Conservation (phyloP, 306 rosid genomes). For the Quercus robur region DNA sequence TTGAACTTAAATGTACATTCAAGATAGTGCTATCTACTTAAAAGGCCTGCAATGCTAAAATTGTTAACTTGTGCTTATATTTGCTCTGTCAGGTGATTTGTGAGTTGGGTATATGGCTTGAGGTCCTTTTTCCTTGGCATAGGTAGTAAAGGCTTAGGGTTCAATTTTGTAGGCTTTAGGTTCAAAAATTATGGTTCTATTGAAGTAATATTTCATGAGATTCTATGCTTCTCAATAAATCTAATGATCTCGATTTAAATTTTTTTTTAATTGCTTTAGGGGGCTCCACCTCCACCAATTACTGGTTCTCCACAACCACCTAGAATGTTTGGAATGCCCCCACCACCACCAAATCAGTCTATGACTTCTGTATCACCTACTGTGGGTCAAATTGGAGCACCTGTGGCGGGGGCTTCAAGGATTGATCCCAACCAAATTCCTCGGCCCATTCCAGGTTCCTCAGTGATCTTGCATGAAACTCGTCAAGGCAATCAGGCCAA, state of each 20-base stretch:
- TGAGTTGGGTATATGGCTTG: too few relatives aligned
- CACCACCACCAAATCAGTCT: constrained; percentile 71
- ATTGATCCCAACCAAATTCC: constrained; percentile 99
- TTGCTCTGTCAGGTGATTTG: too few relatives aligned
- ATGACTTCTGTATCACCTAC: constrained; percentile 70
- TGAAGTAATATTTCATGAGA: neutral
- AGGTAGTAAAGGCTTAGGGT: too few relatives aligned
- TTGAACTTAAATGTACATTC: too few relatives aligned
- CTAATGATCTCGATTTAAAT: constrained; percentile 4
- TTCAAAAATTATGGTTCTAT: too few relatives aligned
- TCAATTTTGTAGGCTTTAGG: too few relatives aligned
- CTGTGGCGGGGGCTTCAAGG: constrained; percentile 77
- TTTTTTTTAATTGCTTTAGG: constrained; percentile 45
- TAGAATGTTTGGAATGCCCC: constrained; percentile 93
- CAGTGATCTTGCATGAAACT: constrained; percentile 79
- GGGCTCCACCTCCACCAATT: constrained; percentile 57
- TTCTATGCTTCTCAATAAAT: constrained; percentile 9
- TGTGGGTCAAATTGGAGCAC: constrained; percentile 84
- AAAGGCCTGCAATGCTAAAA: too few relatives aligned
- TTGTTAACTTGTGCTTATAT: too few relatives aligned
- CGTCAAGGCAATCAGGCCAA: constrained; percentile 92
- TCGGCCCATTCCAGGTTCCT: constrained; percentile 77
- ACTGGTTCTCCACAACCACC: constrained; percentile 71
- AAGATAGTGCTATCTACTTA: too few relatives aligned
- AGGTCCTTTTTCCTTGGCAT: too few relatives aligned